Conservation (phyloP, 1,139 yeast genomes). For the Barnettozyma hawaiiensis region DNA sequence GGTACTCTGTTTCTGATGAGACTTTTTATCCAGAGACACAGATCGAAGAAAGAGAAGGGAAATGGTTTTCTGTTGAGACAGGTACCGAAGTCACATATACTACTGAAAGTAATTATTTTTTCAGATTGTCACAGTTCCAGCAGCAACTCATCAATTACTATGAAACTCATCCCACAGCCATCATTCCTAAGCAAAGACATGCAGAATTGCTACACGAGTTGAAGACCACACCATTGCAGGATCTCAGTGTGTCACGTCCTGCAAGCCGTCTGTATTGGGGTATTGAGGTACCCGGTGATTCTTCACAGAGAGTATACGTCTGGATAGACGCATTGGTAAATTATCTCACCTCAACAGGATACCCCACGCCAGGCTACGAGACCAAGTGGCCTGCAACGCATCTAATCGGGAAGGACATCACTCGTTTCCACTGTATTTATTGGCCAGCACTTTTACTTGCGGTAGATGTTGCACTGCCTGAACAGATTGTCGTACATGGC, state of each 20-base stretch:
- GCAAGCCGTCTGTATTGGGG: constrained; percentile 80
- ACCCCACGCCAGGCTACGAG: constrained; percentile 33
- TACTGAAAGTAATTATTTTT: constrained; percentile 82
- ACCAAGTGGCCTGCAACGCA: constrained; percentile 49
- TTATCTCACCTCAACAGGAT: constrained; percentile 73
- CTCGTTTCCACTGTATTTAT: constrained; percentile 80
- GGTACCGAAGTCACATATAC: constrained; percentile 70
- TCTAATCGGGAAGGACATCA: constrained; percentile 86
- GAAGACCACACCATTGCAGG: constrained; percentile 43
- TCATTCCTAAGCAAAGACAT: constrained; percentile 58
- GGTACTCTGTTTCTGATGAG: constrained; percentile 95
- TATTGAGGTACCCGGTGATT: constrained; percentile 78
- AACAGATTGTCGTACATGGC: constrained; percentile 78
- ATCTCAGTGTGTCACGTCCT: constrained; percentile 84
- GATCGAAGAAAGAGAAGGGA: constrained; percentile 43
- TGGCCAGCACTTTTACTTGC: constrained; percentile 96
- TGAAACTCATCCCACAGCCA: constrained; percentile 48
- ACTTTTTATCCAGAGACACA: constrained; percentile 87
- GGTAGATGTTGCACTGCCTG: constrained; percentile 64
- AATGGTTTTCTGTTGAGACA: constrained; percentile 61
- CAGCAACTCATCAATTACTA: constrained; percentile 41
- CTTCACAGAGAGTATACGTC: constrained; percentile 76
- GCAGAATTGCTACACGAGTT: constrained; percentile 56
- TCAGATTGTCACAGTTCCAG: constrained; percentile 60
- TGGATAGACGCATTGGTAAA: constrained; percentile 96